Percentiles rank a stretch among this genome's conserved stretches.
Evolutionary conservation across 345 rosid genomes (phyloP).

Genomic region (Syzygium grande): DNA sequence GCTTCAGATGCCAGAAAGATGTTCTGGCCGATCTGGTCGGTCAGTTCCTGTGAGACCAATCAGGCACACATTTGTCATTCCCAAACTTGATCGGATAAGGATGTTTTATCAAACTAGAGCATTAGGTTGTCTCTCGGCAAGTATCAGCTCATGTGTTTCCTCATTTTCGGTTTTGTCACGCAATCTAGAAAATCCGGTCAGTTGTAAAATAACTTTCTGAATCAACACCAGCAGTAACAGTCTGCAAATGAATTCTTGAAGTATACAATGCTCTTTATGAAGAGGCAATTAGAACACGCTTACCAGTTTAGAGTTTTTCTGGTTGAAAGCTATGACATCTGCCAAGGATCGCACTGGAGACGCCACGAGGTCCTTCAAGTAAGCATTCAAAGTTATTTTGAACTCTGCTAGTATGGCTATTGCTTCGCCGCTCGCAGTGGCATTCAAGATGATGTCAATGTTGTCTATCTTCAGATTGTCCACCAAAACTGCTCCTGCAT

Average conservation of each 20-base stretch:
- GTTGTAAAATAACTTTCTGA: not conserved
- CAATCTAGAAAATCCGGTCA: not conserved
- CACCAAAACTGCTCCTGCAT: constrained; percentile 38
- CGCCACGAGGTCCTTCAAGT: constrained; percentile 7
- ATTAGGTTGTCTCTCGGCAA: not conserved
- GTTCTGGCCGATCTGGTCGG: constrained; percentile 35
- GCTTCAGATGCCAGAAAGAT: constrained; percentile 34
- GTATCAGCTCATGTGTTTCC: not conserved
- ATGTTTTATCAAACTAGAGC: not conserved
- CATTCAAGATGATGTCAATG: constrained; percentile 15
- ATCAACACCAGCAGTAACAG: not conserved
- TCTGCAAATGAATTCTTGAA: not conserved
- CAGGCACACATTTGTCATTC: not conserved
- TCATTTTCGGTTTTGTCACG: not conserved
- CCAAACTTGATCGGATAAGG: not conserved
- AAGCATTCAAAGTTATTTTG: constrained; percentile 16
- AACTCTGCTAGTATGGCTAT: constrained; percentile 13
- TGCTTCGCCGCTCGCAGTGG: constrained; percentile 2
- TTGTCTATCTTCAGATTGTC: constrained; percentile 39
- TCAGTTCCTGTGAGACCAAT: constrained; percentile 33
- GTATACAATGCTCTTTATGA: not conserved
- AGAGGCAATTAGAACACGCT: not conserved
- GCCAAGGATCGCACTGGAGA: constrained; percentile 21
- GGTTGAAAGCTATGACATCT: constrained; percentile 20
- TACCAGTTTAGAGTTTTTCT: constrained; percentile 17